Evolutionary conservation across 2,329 filamentous ascomycete genomes (phyloP), one percentile per base, ranked within the genome.

Genomic region (Talaromyces sp.): DNA sequence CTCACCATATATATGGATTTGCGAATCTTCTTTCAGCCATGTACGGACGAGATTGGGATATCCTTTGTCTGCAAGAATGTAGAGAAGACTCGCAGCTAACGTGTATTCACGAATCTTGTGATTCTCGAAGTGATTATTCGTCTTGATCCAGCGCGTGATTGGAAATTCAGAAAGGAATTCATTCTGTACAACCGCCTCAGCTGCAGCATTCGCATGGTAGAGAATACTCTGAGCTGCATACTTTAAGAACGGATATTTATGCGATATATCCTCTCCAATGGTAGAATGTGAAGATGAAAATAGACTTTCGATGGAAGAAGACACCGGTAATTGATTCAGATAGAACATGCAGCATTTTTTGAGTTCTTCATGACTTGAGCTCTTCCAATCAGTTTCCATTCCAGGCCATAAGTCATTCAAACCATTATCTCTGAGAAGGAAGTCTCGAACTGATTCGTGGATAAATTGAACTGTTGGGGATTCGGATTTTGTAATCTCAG

Each of bases 381-480:
- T 62, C 35, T 31, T 31, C 60, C 31, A 52, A 14, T 62, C 47
- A 13, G 24, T 39, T 31, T 43, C 45, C 10, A 62, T 24, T n/a
- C n/a, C 60, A 54, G 60, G 45, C 60, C 45, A 52, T 27, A 62
- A 16, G 56, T 52, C 45, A 31, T 27, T 13, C 6, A 62, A 54
- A 52, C 60, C 60, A 19, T 54, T 62, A 27, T 74, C 71, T 56
- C 74, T 73, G 41, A 75, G 33, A 3, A 76, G 68, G 24, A 75
- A 77, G 63, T 76, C 73, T 48, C 73, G 69, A 8, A 77, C 73
- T 6, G 75, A 74, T 62, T 77, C 74, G 63, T 77, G 74, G 41
- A 77, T 77, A 31, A 77, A 77, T 66, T 77, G 74, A 48, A 76
- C 71, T 3, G 64, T 70, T 22, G 68, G 67, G 1, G 50, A 9